Percentiles rank a stretch among this genome's conserved stretches.
These are phyloP conservation scores for Xylaria venustula DNA, from an alignment of 495 filamentous ascomycete species.

Conservation along the genomic window DNA sequence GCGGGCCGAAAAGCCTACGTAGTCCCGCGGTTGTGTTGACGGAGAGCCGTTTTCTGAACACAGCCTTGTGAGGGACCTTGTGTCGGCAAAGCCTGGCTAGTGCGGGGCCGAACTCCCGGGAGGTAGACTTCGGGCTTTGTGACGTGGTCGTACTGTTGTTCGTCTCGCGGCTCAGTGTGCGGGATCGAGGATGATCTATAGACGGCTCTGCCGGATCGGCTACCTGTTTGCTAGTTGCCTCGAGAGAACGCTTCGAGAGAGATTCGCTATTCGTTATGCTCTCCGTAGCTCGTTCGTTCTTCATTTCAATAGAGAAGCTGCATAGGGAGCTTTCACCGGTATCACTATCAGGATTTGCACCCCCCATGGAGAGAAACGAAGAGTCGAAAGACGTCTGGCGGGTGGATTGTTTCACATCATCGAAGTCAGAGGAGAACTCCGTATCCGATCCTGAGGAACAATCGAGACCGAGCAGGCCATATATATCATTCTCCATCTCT, in stretches of 20 bases:
- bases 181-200: background rate
- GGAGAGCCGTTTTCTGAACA: background rate
- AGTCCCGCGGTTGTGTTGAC: background rate
- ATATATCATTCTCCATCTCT: conserved; percentile 7
- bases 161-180: background rate
- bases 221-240: background rate
- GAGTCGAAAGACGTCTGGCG: background rate
- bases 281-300: background rate
- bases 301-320: too few species aligned
- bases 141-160: background rate
- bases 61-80: background rate
- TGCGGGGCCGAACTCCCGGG: conserved; percentile 1
- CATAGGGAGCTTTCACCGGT: background rate
- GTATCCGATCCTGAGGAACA: conserved; percentile 5
- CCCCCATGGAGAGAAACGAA: background rate
- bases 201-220: background rate
- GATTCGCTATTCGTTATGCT: too few species aligned
- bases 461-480: background rate
- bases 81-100: conserved; percentile 1
- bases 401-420: background rate
- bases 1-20: background rate
- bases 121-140: background rate
- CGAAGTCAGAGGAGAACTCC: conserved; percentile 1
- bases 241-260: background rate
- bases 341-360: background rate